These are phyloP conservation scores for Chaetothyriales sp. DNA, from an alignment of 2,329 filamentous ascomycete genomes.

Conservation along the genomic window DNA sequence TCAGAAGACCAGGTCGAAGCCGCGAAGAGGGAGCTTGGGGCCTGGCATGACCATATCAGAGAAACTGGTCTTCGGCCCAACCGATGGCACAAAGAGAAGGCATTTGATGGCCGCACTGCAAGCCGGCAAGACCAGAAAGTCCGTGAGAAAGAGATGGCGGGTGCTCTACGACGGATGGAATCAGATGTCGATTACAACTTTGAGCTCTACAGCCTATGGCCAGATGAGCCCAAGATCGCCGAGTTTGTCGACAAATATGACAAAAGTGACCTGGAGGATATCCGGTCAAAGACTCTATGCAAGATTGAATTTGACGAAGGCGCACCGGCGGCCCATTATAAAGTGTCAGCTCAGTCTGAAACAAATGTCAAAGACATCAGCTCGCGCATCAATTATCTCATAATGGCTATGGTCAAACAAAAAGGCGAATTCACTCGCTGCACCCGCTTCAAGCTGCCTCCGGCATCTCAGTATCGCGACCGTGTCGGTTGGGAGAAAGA, in stretches of 20 bases:
- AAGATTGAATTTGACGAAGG: conserved; percentile 5
- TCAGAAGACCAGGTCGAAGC: conserved; percentile 4
- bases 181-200: conserved; percentile 8
- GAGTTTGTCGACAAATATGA: conserved; percentile 9
- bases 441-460: conserved; percentile 11
- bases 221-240: conserved; percentile 11
- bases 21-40: conserved; percentile 4
- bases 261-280: conserved; percentile 5
- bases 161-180: conserved; percentile 2
- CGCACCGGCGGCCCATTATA: background rate
- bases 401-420: conserved; percentile 13
- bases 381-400: conserved; percentile 10
- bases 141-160: conserved; percentile 4
- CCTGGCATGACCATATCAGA: conserved; percentile 10
- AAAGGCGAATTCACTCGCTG: conserved; percentile 8
- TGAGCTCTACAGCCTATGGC: conserved; percentile 13
- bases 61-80: background rate
- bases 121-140: conserved; percentile 8
- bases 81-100: conserved; percentile 8
- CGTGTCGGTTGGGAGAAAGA: conserved; percentile 9
- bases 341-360: conserved; percentile 7
- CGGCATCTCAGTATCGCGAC: conserved; percentile 10
- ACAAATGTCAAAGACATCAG: conserved; percentile 6
- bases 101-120: conserved; percentile 14
- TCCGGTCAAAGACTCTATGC: conserved; percentile 7